phyloP scores from a whole-genome alignment of 371 early-diverging fungal species.

The Circinella minor region DNA sequence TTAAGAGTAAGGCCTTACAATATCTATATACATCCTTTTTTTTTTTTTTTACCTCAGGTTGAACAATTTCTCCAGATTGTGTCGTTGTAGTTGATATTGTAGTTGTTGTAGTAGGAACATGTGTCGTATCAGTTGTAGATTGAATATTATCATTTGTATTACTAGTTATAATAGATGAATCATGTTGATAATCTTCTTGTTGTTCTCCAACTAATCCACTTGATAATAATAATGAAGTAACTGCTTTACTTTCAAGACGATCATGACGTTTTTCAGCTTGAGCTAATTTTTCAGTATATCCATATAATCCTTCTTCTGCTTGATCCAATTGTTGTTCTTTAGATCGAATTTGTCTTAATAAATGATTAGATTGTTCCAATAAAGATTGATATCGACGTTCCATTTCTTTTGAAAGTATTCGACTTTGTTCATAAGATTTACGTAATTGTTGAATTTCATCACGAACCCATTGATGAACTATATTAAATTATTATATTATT shows the following conservation, averaged over 20 bases:
- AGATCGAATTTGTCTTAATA: conserved; percentile 15
- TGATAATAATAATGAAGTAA: conserved; percentile 24
- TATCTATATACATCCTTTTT: neutral
- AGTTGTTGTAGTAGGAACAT: no score
- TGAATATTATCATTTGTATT: no score
- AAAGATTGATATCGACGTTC: conserved; percentile 19
- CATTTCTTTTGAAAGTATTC: conserved; percentile 25
- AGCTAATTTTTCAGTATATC: conserved; percentile 23
- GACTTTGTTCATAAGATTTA: conserved; percentile 27
- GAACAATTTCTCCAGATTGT: neutral
- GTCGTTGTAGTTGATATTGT: conserved; percentile 4
- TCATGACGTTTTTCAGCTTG: conserved; percentile 39
- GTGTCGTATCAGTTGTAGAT: no score
- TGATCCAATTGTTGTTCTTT: conserved; percentile 23
- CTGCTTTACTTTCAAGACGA: conserved; percentile 36
- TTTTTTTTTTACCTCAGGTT: neutral
- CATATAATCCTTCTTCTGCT: conserved; percentile 30
- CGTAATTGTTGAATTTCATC: conserved; percentile 32
- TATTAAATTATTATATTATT: neutral
- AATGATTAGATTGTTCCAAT: conserved; percentile 19
- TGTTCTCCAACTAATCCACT: conserved; percentile 23
- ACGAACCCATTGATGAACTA: conserved; percentile 28
- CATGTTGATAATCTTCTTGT: conserved; percentile 8
- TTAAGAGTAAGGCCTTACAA: no score
- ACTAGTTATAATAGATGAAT: neutral